These are phyloP conservation scores for Blepharisma japonicum DNA, from an alignment of 73 alveolate species.

Conservation along the genomic window DNA sequence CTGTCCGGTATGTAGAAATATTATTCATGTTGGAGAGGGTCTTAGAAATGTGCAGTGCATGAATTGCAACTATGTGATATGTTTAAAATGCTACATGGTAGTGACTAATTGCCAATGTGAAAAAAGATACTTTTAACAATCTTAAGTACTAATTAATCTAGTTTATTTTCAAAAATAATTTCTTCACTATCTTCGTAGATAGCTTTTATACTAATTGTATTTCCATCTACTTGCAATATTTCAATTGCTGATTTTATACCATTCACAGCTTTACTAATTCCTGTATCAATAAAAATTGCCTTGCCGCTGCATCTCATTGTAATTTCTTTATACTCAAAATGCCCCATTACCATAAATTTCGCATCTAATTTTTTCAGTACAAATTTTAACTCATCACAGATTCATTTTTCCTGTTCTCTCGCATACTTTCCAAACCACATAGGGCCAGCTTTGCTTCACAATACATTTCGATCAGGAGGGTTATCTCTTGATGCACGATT, in stretches of 20 bases:
- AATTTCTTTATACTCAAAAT: not conserved
- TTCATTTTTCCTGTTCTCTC: not conserved
- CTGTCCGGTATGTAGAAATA: too few species aligned
- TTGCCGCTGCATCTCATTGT: not conserved
- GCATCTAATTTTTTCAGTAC: not conserved
- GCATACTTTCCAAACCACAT: not conserved
- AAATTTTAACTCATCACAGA: not conserved
- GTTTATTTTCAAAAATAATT: too few species aligned
- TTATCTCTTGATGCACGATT: not conserved
- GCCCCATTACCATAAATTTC: not conserved
- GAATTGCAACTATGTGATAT: too few species aligned
- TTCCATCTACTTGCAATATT: not conserved
- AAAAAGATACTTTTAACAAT: too few species aligned
- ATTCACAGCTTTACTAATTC: not conserved
- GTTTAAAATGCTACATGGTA: too few species aligned
- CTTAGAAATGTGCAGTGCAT: too few species aligned
- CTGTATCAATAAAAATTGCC: constrained; percentile 9
- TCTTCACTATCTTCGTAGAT: too few species aligned
- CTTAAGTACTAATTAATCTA: too few species aligned
- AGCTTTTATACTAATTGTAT: not conserved
- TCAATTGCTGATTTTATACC: not conserved
- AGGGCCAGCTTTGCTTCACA: not conserved
- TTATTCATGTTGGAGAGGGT: too few species aligned
- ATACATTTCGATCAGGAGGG: not conserved
- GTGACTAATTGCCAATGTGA: too few species aligned